Base-by-base conservation (phyloP, 176 grass and related monocot species). In the Phoenix roebelenii region DNA sequence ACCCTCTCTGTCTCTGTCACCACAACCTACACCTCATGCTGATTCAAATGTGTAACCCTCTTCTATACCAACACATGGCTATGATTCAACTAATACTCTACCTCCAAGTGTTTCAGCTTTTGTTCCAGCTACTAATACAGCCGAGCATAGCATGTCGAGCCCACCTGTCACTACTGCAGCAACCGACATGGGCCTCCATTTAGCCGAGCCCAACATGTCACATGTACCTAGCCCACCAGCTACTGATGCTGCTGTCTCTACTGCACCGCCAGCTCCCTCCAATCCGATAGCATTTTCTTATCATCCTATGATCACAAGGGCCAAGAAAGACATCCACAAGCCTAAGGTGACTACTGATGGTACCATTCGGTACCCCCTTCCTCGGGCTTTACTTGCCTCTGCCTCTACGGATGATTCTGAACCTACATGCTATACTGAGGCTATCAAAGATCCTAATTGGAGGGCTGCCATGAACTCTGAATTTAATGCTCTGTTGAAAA, bases 61-160 rank as follows among this genome's bases (percentile, higher is more conserved):
- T 17, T 52, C 50, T 52, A 16, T 17, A 16, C 9, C n/a, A 52
- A 14, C 4, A 17, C 15, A 16, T 52, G 50, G 50, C 14, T 52
- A 52, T 52, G 14, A 52, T 52, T 52, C 50, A 52, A 52, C 50
- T 52, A 52, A 52, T 52, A 52, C 50, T 52, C 50, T 52, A 51
- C 50, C 2, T 51, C 50, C 17, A 51, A 52, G 50, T 52, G 50
- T 52, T 52, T 52, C 50, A 52, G 0, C 15, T 52, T 3, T 52
- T 52, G n/a, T 17, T 52, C 50, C 50, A 52, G n/a, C 50, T 52
- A 14, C 50, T 52, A 4, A 52, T 17, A 52, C 50, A 9, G 0
- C n/a, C 16, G 50, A 52, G 50, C 50, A 52, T 15, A 20, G 20
- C 20, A 20, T 20, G 20, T 20, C 20, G 20, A 20, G 20, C 20